A percentile compares a stretch with the other conserved stretches of the same genome.
phyloP scores from a whole-genome alignment of 306 rosid species.

The barrel medic (Medicago truncatula) region DNA sequence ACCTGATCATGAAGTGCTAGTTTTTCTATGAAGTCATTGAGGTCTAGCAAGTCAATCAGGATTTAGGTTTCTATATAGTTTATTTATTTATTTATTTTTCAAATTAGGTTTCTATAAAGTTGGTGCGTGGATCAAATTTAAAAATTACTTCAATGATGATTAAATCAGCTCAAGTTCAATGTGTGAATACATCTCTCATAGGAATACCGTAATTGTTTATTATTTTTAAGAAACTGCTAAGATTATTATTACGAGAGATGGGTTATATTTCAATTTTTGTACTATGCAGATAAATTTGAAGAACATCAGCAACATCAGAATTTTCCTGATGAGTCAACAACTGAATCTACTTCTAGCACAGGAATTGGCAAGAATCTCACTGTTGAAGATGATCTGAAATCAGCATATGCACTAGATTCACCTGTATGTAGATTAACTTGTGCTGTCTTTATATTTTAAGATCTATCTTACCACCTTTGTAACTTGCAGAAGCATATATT shows the following conservation, averaged over 20 bases:
- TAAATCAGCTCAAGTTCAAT: slow-evolving; percentile 25
- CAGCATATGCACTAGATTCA: slow-evolving; percentile 66
- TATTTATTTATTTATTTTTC: too few species aligned
- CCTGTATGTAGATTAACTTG: slow-evolving; percentile 58
- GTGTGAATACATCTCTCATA: background rate
- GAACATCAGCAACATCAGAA: slow-evolving; percentile 78
- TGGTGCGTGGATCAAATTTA: slow-evolving; percentile 28
- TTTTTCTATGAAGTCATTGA: slow-evolving; percentile 17
- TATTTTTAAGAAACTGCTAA: background rate
- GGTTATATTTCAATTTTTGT: slow-evolving; percentile 32
- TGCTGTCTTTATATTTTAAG: slow-evolving; percentile 6
- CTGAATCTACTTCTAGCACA: slow-evolving; percentile 62
- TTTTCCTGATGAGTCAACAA: slow-evolving; percentile 67
- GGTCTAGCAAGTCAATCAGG: slow-evolving; percentile 10
- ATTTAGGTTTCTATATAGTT: background rate
- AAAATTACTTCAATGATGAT: slow-evolving; percentile 8
- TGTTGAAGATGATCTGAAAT: slow-evolving; percentile 85
- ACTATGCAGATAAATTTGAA: slow-evolving; percentile 76
- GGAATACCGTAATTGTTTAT: slow-evolving; percentile 12
- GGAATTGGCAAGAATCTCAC: slow-evolving; percentile 76
- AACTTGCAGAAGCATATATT: slow-evolving; percentile 18
- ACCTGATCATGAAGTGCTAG: background rate
- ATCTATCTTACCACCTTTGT: slow-evolving; percentile 8
- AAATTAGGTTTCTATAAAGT: background rate
- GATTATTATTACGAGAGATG: slow-evolving; percentile 31